phyloP scores from a whole-genome alignment of 306 rosid species.

The Astragalus glycyphyllos region DNA sequence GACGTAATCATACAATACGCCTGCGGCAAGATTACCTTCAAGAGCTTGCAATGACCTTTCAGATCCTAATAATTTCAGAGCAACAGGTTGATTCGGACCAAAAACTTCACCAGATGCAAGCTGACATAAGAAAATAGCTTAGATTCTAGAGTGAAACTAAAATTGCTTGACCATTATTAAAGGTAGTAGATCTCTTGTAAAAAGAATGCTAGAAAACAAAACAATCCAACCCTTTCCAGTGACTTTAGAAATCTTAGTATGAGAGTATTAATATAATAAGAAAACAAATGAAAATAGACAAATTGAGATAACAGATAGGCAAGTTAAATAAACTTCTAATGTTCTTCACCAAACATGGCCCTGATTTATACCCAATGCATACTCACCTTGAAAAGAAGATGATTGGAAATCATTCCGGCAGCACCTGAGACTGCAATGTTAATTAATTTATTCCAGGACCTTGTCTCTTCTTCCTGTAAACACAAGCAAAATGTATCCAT shows the following conservation, averaged over 20 bases:
- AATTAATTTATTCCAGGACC: slow-evolving; percentile 86
- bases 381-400: slow-evolving; percentile 90
- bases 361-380: slow-evolving; percentile 19
- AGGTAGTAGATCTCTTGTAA: slow-evolving; percentile 5
- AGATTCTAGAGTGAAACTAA: slow-evolving; percentile 22
- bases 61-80: slow-evolving; percentile 90
- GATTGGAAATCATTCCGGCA: slow-evolving; percentile 98
- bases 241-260: slow-evolving; percentile 18
- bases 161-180: slow-evolving; percentile 17
- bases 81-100: slow-evolving; percentile 91
- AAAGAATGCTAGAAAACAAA: not conserved
- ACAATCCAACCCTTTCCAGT: slow-evolving; percentile 3
- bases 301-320: not conserved
- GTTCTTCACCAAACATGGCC: slow-evolving; percentile 12
- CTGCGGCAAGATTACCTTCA: slow-evolving; percentile 69
- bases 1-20: not conserved
- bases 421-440: slow-evolving; percentile 96
- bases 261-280: not conserved
- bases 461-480: slow-evolving; percentile 94
- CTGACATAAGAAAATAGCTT: slow-evolving; percentile 55
- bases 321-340: slow-evolving; percentile 1
- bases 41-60: slow-evolving; percentile 91
- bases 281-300: slow-evolving; percentile 12
- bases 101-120: slow-evolving; percentile 97
- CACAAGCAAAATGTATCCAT: slow-evolving; percentile 25